A percentile compares a stretch with the other conserved stretches of the same genome.
Conservation (phyloP, 768 basidiomycete genomes). For the Udeniomyces megalosporus region DNA sequence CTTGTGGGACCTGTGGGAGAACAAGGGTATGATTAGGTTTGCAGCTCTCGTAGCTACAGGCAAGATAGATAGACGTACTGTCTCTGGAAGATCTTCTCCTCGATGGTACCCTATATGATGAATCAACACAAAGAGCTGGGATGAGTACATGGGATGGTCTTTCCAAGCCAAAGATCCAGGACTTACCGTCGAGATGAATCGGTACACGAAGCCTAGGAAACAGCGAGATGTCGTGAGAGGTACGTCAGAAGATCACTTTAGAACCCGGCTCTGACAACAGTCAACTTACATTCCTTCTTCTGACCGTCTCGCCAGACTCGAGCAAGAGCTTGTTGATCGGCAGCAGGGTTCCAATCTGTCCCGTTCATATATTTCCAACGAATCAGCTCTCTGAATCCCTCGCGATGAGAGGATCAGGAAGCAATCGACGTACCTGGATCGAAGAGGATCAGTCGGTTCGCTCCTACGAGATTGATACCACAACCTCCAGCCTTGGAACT, state of each 20-base stretch:
- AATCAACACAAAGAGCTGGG: neutral
- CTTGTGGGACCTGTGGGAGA: slow-evolving; percentile 41
- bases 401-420: neutral
- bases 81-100: slow-evolving; percentile 97
- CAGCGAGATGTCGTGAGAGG: neutral
- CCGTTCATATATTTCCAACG: too few species aligned
- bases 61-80: slow-evolving; percentile 40
- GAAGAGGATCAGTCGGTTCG: slow-evolving; percentile 30
- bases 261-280: neutral
- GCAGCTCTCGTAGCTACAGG: neutral
- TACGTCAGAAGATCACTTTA: neutral
- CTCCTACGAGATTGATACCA: slow-evolving; percentile 32
- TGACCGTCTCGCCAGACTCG: slow-evolving; percentile 99
- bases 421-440: slow-evolving; percentile 33
- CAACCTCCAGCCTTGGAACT: slow-evolving; percentile 32
- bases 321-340: slow-evolving; percentile 93
- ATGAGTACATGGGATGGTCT: neutral
- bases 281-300: slow-evolving; percentile 84
- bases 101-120: slow-evolving; percentile 54
- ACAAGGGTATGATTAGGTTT: too few species aligned
- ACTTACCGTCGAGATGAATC: slow-evolving; percentile 66
- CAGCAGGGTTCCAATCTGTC: neutral
- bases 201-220: slow-evolving; percentile 80
- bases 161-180: neutral
- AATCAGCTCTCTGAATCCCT: too few species aligned